These are phyloP conservation scores for Microthlaspi erraticum DNA, from an alignment of 345 rosid genomes.

Conservation along the genomic window DNA sequence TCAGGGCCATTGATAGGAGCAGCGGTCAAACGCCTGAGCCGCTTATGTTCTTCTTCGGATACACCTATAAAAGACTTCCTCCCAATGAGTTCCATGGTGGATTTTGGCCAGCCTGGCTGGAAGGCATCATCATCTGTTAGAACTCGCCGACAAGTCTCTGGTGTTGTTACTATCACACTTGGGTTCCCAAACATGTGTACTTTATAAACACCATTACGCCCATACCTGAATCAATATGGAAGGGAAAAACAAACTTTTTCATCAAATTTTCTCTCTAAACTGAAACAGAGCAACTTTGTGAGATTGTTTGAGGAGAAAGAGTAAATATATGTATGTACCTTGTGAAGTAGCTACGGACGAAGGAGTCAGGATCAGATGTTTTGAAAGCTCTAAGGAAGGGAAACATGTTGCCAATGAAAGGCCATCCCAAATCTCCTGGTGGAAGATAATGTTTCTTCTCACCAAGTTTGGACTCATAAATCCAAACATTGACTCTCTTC, in stretches of 20 bases:
- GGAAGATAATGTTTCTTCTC: constrained; percentile 58
- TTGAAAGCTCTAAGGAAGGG: constrained; percentile 82
- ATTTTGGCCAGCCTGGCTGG: constrained; percentile 80
- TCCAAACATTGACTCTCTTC: constrained; percentile 57
- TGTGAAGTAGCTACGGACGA: constrained; percentile 47
- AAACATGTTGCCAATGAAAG: constrained; percentile 87
- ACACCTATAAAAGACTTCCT: constrained; percentile 76
- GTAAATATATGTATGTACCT: constrained; percentile 45
- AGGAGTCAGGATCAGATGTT: constrained; percentile 73
- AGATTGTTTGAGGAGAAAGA: background rate
- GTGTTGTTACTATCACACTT: constrained; percentile 72
- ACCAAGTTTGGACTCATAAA: constrained; percentile 63
- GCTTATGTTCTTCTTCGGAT: constrained; percentile 82
- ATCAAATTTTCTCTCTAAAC: background rate
- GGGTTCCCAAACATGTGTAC: constrained; percentile 87
- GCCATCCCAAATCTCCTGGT: constrained; percentile 92
- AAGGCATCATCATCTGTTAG: constrained; percentile 73
- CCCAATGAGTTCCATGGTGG: constrained; percentile 71
- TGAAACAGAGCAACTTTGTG: background rate
- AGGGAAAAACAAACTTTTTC: background rate
- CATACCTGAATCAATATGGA: constrained; percentile 55
- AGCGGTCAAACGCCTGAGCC: constrained; percentile 74
- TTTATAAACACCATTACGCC: constrained; percentile 69
- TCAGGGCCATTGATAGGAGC: constrained; percentile 85
- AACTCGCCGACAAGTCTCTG: constrained; percentile 69